These are phyloP conservation scores for Penicillium malachiteum DNA, from an alignment of 495 filamentous ascomycete species.

Conservation along the genomic window DNA sequence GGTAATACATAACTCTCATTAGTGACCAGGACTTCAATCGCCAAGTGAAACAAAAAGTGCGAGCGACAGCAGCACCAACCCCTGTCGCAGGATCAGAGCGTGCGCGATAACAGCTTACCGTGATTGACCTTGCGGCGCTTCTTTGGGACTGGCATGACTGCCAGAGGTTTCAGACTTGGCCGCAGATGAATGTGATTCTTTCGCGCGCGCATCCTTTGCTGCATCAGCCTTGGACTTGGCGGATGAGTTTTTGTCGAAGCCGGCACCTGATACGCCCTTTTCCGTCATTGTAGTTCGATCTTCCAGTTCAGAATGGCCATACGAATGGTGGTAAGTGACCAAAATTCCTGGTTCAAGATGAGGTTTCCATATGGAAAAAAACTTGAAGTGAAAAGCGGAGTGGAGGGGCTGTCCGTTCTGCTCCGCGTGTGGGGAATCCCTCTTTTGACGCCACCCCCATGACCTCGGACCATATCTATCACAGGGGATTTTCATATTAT, in stretches of 20 bases:
- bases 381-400: conserved; percentile 31
- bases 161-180: conserved; percentile 41
- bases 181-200: conserved; percentile 33
- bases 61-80: conserved; percentile 24
- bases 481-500: not conserved
- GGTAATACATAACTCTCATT: conserved; percentile 18
- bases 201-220: conserved; percentile 31
- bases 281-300: conserved; percentile 31
- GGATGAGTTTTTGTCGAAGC: conserved; percentile 23
- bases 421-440: conserved; percentile 35
- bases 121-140: conserved; percentile 99
- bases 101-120: conserved; percentile 59
- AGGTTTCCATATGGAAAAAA: conserved; percentile 20
- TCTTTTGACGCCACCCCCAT: conserved; percentile 8
- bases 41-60: conserved; percentile 28
- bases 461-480: no score
- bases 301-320: conserved; percentile 32
- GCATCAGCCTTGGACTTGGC: conserved; percentile 26
- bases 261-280: conserved; percentile 29
- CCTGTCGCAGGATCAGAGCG: conserved; percentile 27
- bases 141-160: conserved; percentile 66
- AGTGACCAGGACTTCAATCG: conserved; percentile 30
- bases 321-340: conserved; percentile 27
- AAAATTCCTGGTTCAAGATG: conserved; percentile 9
- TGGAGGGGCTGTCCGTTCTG: conserved; percentile 33